Base-by-base conservation (phyloP, 495 filamentous ascomycete genomes). In the Hypoxylon intermedium region DNA sequence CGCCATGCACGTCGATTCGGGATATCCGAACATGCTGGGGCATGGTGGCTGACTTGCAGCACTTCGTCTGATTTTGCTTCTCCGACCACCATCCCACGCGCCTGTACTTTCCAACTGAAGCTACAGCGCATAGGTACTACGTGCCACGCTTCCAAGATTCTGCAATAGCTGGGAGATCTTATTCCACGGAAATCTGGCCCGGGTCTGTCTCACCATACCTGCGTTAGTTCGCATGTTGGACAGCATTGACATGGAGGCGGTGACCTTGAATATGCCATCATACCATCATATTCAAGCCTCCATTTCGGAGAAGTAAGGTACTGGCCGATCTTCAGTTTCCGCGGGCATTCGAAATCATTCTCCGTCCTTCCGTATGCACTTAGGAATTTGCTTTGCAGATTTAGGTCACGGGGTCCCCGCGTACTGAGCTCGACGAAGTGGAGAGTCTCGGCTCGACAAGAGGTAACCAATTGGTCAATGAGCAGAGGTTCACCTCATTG, bases 151-250 rank as follows among this genome's bases (percentile, higher is more conserved):
- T 49, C 19, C n/a, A 28, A 51, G 44, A 55, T 65, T 56, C 50
- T 65, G 62, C 62, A 65, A 65, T 65, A 60, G 34, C 38, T 47
- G 33, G 55, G 28, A 60, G 62, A 65, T 65, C 62, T 60, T 65
- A 65, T 60, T 60, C 45, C 45, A 55, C 61, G 50, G 51, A 19
- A 50, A 54, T 44, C 45, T 53, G 34, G 36, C 26, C 62, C 62
- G 44, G 38, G 26, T 54, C 46, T 52, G 37, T 58, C 54, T 37
- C 38, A 52, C 50, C 38, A 18, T 33, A 24, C 51, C 51, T 60
- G 45, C 55, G 31, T 59, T 53, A 59, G 36, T 48, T 57, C 45
- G 45, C 45, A 57, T 52, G 36, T 23, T 20, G 21, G 42, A 41
- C 21, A 42, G 23, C 56, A 45, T n/a, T 31, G 24, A 49, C 16